A percentile compares a stretch with the other conserved stretches of the same genome.
phyloP scores from a whole-genome alignment of 129 eudicot genomes.

The Flaveria robusta region DNA sequence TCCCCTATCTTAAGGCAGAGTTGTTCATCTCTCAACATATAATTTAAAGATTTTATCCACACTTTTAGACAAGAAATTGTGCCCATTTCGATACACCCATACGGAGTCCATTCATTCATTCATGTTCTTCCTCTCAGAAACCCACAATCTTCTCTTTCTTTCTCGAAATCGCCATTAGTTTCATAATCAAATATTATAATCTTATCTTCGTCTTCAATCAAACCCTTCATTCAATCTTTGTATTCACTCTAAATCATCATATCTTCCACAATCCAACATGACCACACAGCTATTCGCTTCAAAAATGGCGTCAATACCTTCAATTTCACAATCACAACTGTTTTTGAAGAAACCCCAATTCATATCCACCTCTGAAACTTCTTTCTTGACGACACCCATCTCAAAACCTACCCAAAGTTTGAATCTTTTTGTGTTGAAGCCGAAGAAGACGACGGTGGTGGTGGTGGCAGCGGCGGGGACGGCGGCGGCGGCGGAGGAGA shows the following conservation, averaged over 20 bases:
- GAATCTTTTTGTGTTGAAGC: constrained; percentile 16
- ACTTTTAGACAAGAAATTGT: not conserved
- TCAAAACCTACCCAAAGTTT: constrained; percentile 24
- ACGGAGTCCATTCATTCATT: constrained; percentile 39
- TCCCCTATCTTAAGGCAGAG: not conserved
- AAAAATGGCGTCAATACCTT: constrained; percentile 39
- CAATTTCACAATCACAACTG: constrained; percentile 50
- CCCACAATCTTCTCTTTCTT: not conserved
- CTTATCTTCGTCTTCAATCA: constrained; percentile 21
- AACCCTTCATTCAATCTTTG: not conserved
- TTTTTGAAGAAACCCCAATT: constrained; percentile 47
- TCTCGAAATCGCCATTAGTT: constrained; percentile 15
- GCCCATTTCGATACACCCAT: constrained; percentile 15
- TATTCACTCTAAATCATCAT: not conserved
- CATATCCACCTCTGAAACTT: constrained; percentile 27
- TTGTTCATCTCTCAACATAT: not conserved
- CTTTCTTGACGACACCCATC: constrained; percentile 42
- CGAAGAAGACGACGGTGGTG: constrained; percentile 42
- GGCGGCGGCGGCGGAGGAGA: constrained; percentile 56
- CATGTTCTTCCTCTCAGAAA: constrained; percentile 13
- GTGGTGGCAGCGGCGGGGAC: constrained; percentile 30
- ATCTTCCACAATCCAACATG: not conserved
- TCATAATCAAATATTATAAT: not conserved
- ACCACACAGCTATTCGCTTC: not conserved
- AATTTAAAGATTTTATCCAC: constrained; percentile 17